Conservation (phyloP, 2,329 filamentous ascomycete genomes). For the Dactylellina sp. region DNA sequence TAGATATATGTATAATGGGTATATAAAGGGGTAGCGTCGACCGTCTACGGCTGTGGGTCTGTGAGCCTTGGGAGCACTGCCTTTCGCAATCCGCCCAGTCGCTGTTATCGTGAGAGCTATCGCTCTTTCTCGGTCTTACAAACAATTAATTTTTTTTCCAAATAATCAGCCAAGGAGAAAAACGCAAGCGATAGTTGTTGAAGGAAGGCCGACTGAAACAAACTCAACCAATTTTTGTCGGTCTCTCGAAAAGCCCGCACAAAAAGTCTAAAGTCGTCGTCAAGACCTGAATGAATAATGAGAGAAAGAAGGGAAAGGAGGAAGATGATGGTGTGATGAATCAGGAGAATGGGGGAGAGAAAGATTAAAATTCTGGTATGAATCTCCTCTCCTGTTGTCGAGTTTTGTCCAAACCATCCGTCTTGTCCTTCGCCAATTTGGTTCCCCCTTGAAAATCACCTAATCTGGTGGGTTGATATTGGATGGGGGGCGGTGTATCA, state of each 20-base stretch:
- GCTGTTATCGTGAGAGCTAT: conserved; percentile 28
- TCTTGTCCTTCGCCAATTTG: conserved; percentile 47
- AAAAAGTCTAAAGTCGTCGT: conserved; percentile 28
- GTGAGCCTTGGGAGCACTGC: conserved; percentile 5
- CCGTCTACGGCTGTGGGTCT: neutral
- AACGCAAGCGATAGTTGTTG: conserved; percentile 23
- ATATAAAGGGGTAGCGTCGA: conserved; percentile 2
- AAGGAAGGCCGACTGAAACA: conserved; percentile 39
- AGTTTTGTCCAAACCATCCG: conserved; percentile 37
- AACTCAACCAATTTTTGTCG: conserved; percentile 29
- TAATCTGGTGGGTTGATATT: conserved; percentile 53
- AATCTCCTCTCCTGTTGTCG: conserved; percentile 30
- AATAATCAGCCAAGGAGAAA: neutral
- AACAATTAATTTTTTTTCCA: conserved; percentile 4
- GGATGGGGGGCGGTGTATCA: conserved; percentile 48
- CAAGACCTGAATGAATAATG: conserved; percentile 23
- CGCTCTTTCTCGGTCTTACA: conserved; percentile 13
- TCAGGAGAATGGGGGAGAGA: conserved; percentile 4
- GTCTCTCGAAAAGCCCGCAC: conserved; percentile 19
- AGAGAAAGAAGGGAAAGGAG: conserved; percentile 20
- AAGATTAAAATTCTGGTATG: conserved; percentile 42
- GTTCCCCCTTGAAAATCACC: conserved; percentile 42
- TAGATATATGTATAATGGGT: conserved; percentile 4
- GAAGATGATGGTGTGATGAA: conserved; percentile 12
- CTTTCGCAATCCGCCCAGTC: conserved; percentile 15